Percentiles rank a stretch among this genome's conserved stretches.
phyloP scores from a whole-genome alignment of 805 yeast genomes.

The Candida caryicola region DNA sequence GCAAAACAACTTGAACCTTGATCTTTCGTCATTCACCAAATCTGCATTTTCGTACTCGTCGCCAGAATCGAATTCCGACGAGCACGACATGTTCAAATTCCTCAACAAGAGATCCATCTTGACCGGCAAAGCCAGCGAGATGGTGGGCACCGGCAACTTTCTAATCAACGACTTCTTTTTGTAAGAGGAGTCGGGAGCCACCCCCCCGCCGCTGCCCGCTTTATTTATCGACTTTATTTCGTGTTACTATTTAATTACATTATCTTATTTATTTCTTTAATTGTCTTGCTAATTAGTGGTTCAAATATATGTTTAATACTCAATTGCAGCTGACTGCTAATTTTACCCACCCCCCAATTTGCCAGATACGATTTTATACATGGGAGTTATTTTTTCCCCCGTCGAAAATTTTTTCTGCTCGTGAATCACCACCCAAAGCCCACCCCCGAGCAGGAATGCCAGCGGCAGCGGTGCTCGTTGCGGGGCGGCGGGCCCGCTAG shows the following conservation, averaged over 20 bases:
- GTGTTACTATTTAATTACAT: neutral
- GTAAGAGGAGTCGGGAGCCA: conserved; percentile 13
- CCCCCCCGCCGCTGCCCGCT: neutral
- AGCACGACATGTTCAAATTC: conserved; percentile 29
- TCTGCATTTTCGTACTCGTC: conserved; percentile 2
- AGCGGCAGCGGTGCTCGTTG: too few relatives aligned
- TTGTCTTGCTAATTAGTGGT: neutral
- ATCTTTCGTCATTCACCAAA: conserved; percentile 15
- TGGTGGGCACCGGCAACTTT: conserved; percentile 41
- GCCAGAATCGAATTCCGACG: conserved; percentile 8
- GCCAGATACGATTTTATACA: too few relatives aligned
- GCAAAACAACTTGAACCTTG: conserved; percentile 31
- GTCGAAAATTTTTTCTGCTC: too few relatives aligned
- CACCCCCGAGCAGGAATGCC: too few relatives aligned
- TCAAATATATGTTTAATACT: neutral
- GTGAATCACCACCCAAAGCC: too few relatives aligned
- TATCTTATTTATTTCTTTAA: neutral
- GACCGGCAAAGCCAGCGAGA: conserved; percentile 43
- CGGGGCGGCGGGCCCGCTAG: too few relatives aligned
- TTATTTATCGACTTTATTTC: neutral
- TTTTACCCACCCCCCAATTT: too few relatives aligned
- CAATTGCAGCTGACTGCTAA: too few relatives aligned
- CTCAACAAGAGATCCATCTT: conserved; percentile 36
- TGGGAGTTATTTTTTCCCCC: too few relatives aligned
- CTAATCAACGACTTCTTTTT: conserved; percentile 43